Evolutionary conservation across 768 basidiomycete species (phyloP), one percentile per base, ranked within the genome.

Genomic region (Kwoniella sp.): DNA sequence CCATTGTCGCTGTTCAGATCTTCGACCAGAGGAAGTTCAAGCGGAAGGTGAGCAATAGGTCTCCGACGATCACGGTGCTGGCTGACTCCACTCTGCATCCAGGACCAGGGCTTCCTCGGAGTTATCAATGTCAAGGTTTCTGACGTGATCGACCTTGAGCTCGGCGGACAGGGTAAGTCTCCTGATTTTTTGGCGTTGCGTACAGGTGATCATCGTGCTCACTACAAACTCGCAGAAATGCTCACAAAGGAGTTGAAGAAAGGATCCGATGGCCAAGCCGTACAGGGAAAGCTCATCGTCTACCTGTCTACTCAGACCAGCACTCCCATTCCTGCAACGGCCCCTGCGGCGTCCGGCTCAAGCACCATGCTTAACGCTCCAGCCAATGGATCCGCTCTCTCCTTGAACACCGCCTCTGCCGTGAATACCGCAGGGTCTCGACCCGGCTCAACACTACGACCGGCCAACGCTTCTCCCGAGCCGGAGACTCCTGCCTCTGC

Each of bases 1-100:
- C 92, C 15, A 88, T 98, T 41, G 83, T 99, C 53, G 89, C 90
- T 4, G 92, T 98, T 1, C 95, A 99, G 77, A 95, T 98, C 65
- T 98, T 98, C 63, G 95, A 99, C 77, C 93, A 98, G 76, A 85
- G 90, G 75, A 99, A 99, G 77, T 98, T 98, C 79, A 99, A 99
- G 80, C 82, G 88, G 76, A 84, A 86, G 67, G 60, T 60, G 29
- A 36, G 59, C 53, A 17, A 0, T n/a, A n/a, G 11, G 26, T 33
- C n/a, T 27, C 31, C 14, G 17, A 29, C 5, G 29, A 17, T 5
- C n/a, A 15, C 12, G 33, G 26, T 38, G n/a, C 42, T 6, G 20
- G 1, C 42, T 26, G 31, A 49, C 11, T 5, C 17, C 20, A 39
- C 29, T 32, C 25, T 22, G 12, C 1, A 14, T 32, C 27, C 19